A percentile compares a stretch with the other conserved stretches of the same genome.
These are phyloP conservation scores for Byssochlamys sp. DNA, from an alignment of 2,329 filamentous ascomycete species.

Conservation along the genomic window DNA sequence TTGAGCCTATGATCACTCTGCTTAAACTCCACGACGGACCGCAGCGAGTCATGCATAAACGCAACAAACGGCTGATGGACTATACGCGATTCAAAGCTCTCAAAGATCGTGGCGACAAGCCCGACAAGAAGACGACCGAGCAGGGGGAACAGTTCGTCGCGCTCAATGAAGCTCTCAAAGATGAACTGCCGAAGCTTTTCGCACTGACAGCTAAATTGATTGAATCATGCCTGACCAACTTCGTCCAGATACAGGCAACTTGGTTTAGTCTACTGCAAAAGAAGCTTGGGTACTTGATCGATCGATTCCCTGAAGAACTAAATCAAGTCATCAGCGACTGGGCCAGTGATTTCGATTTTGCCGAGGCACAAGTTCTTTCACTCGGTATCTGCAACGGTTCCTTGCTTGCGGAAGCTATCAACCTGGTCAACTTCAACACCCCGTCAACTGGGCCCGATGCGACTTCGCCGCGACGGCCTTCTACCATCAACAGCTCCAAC, in stretches of 20 bases:
- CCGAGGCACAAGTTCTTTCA: conserved; percentile 60
- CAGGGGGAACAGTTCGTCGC: conserved; percentile 82
- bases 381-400: conserved; percentile 71
- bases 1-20: conserved; percentile 70
- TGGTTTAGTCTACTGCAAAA: conserved; percentile 80
- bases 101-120: conserved; percentile 69
- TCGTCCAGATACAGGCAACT: conserved; percentile 70
- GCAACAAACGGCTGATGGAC: conserved; percentile 81
- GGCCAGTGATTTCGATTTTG: conserved; percentile 65
- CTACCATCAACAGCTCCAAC: conserved; percentile 43
- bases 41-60: conserved; percentile 83
- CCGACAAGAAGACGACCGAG: conserved; percentile 75
- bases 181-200: conserved; percentile 80
- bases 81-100: conserved; percentile 73
- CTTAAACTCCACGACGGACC: conserved; percentile 75
- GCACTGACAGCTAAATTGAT: conserved; percentile 71
- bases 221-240: conserved; percentile 70
- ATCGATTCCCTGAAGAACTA: conserved; percentile 57
- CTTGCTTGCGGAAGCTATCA: conserved; percentile 48
- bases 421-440: conserved; percentile 53
- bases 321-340: conserved; percentile 69
- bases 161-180: conserved; percentile 84
- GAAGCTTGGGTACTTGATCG: conserved; percentile 67
- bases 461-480: conserved; percentile 40
- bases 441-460: conserved; percentile 32